phyloP scores from a whole-genome alignment of 805 yeast species.

The Tetrapisispora namnaoensis region DNA sequence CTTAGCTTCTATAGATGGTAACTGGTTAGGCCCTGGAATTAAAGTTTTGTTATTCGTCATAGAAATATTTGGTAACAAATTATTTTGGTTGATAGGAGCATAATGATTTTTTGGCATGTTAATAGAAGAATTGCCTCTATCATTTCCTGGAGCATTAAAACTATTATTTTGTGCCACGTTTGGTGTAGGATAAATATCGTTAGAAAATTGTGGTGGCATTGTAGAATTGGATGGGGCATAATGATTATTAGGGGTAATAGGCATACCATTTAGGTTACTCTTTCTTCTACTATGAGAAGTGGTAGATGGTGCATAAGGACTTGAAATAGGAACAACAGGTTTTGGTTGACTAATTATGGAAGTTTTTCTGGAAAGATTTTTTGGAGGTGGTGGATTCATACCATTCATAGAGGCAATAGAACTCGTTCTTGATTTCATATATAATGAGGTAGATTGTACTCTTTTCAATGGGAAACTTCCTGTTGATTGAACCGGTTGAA shows the following conservation, averaged over 20 bases:
- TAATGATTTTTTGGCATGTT: constrained; percentile 30
- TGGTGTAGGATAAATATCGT: neutral
- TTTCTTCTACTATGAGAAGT: neutral
- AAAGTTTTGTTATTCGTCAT: neutral
- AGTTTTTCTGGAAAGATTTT: constrained; percentile 20
- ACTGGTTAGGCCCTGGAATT: neutral
- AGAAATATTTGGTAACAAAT: neutral
- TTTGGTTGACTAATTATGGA: constrained; percentile 6
- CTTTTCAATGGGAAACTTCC: neutral
- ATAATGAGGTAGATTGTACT: constrained; percentile 6
- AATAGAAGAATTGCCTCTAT: constrained; percentile 4
- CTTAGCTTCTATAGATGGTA: too few species aligned
- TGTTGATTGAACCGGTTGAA: neutral
- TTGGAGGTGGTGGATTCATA: constrained; percentile 13
- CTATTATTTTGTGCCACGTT: neutral
- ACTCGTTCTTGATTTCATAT: neutral
- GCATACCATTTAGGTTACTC: neutral
- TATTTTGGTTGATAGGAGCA: constrained; percentile 24
- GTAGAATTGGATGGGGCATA: constrained; percentile 7
- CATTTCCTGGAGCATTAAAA: neutral
- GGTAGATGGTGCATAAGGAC: constrained; percentile 10
- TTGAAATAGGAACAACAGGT: neutral
- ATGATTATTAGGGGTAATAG: constrained; percentile 5
- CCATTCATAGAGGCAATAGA: constrained; percentile 7
- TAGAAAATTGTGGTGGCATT: neutral